Conservation (phyloP, 169 alveolate genomes). For the Plasmodium chabaudi region DNA sequence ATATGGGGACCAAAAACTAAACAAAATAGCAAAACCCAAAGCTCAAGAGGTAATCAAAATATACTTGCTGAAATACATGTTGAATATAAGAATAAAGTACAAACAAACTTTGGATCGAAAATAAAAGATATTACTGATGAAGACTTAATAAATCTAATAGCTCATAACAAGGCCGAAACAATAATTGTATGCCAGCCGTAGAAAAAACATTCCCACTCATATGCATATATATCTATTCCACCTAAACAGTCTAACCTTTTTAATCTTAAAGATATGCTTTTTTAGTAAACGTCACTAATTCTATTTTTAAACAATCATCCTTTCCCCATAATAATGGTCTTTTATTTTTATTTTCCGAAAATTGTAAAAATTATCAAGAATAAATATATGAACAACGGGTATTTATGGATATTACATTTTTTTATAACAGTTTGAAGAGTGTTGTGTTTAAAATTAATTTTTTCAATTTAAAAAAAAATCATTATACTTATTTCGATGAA, state of each 20-base stretch:
- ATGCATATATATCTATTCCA: neutral
- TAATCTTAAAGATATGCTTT: too few relatives aligned
- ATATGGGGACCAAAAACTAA: conserved; percentile 2
- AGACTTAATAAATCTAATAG: conserved; percentile 53
- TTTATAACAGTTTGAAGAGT: too few relatives aligned
- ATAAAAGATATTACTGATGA: conserved; percentile 53
- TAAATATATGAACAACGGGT: too few relatives aligned
- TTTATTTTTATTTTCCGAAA: too few relatives aligned
- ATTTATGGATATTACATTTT: too few relatives aligned
- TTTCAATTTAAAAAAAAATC: too few relatives aligned
- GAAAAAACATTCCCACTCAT: neutral
- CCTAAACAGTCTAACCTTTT: neutral
- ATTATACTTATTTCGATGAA: too few relatives aligned
- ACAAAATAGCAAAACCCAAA: neutral
- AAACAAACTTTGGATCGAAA: conserved; percentile 62
- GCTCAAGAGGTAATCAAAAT: neutral
- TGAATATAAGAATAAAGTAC: conserved; percentile 46
- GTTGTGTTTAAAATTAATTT: too few relatives aligned
- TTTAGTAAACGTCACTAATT: too few relatives aligned
- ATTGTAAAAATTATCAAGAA: too few relatives aligned
- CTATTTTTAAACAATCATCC: too few relatives aligned
- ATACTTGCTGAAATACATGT: conserved; percentile 64
- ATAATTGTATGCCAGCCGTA: conserved; percentile 53
- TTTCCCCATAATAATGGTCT: too few relatives aligned
- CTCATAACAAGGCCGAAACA: conserved; percentile 50